Base-by-base conservation (phyloP, 2,329 filamentous ascomycete genomes). In the Aureobasidium vineae region DNA sequence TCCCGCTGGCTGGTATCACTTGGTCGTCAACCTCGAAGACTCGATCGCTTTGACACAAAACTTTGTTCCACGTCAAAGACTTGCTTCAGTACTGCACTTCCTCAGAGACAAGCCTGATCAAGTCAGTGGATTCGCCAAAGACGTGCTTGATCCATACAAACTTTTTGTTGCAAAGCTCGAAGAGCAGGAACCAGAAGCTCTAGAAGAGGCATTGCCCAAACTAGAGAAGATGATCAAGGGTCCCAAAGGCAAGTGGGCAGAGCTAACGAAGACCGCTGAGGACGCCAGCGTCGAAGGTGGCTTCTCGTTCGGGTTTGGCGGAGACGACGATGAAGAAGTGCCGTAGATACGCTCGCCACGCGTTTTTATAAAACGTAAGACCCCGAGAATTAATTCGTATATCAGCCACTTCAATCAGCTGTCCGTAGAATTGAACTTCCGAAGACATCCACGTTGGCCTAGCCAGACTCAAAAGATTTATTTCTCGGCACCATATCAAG, bases 1-100 rank as follows among this genome's bases (percentile, higher is more conserved):
- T 6, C 94, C 95, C 0, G 92, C 89, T 61, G 93, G 94, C 6
- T 98, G 94, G 94, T 98, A 95, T 88, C 94, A 98, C 81, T 81
- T 98, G 38, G 95, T 98, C 11, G 88, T 98, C 53, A 98, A 98
- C 74, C 80, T 97, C 1, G 90, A 92, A 71, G 84, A 86, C 15
- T 90, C 90, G 50, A 90, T 98, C 69, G 95, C 94, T 4, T 60
- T 98, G 70, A 98, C 94, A 8, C 94, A 98, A 76, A 98, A 98
- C 75, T 97, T 98, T 74, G 91, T 98, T 15, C 93, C 95, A 0
- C 77, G 79, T 45, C 87, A 86, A 4, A 89, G 94, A 72, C 78
- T 97, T 1, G 81, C 84, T 0, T 87, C 91, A 50, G 92, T 92
- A 0, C 77, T 98, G 63, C 85, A 85, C 1, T 98, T 98, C 72